Evolutionary conservation across 306 rosid species (phyloP), one percentile per base, ranked within the genome.

Genomic region (Rosa chinensis): DNA sequence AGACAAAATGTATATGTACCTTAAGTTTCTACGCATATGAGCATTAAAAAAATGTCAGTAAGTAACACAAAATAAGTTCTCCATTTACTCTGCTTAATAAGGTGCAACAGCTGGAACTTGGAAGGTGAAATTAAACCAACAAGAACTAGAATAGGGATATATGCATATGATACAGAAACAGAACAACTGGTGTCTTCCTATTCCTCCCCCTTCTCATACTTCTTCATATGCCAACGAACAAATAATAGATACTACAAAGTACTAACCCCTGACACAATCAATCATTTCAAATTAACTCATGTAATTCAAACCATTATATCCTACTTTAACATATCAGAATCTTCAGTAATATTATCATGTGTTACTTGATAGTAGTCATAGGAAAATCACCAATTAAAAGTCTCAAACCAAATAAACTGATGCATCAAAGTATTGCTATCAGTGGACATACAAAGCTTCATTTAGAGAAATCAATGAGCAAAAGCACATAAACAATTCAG

Each of bases 231-330:
- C 62, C 10, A 55, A 55, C 23, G 8, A 55, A 55, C 20, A 7
- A 62, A 62, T 59, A 59, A 21, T 1, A 59, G 12, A 1, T 11
- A 28, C 68, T 25, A 28, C 68, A 62, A 62, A 12, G 2, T 62
- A 28, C 8, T 37, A n/a, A 25, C 68, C 68, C 12, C 39, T 8
- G 5, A 28, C 7, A 62, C 42, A 12, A 62, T 62, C 40, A 62
- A 62, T 7, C 28, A 12, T 62, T 28, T 23, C 66, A 59, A 59
- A 59, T 23, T 5, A 59, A 59, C 35, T 28, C 67, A 11, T 61
- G 39, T 61, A 61, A 61, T 5, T 61, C 37, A 61, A 20, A 59
- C 66, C 82, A 71, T 47, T 21, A 9, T 21, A 59, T 59, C 66
- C 66, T 18, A 53, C 61, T 21, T 58, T 10, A 58, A 1, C 12